phyloP scores from a whole-genome alignment of 345 rosid species.

The Schrenkiella parvula region DNA sequence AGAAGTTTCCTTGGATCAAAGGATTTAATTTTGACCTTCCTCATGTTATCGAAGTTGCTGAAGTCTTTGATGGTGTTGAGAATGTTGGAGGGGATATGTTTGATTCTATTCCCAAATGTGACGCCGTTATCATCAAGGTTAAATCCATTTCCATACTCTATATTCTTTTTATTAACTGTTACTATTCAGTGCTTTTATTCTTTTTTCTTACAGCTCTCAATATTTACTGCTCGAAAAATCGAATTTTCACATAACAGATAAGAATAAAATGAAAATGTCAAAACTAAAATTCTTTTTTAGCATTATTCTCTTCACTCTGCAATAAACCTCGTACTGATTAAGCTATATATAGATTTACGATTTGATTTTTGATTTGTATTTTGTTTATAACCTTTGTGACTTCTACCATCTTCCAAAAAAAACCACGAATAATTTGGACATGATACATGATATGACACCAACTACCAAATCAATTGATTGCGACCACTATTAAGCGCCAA shows the following conservation, averaged over 20 bases:
- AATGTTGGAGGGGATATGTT: slow-evolving; percentile 76
- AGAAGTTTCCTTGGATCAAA: slow-evolving; percentile 54
- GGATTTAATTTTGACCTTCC: slow-evolving; percentile 78
- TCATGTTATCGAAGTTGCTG: slow-evolving; percentile 50
- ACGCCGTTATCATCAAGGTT: slow-evolving; percentile 63
- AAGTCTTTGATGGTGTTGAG: slow-evolving; percentile 40
- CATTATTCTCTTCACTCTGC: neutral
- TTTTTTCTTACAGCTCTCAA: neutral
- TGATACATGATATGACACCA: neutral
- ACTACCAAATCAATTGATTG: neutral
- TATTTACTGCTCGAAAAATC: neutral
- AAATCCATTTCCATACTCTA: neutral
- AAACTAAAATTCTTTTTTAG: neutral
- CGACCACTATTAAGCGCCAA: neutral
- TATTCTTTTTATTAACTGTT: neutral
- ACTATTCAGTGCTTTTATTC: neutral
- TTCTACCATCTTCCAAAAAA: neutral
- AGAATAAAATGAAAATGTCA: neutral
- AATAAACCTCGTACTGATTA: neutral
- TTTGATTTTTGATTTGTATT: neutral
- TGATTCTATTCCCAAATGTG: slow-evolving; percentile 46
- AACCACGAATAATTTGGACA: neutral
- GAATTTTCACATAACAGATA: neutral
- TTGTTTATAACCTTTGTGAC: neutral
- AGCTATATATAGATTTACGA: neutral